phyloP scores from a whole-genome alignment of 345 rosid genomes.

The Angophora floribunda region DNA sequence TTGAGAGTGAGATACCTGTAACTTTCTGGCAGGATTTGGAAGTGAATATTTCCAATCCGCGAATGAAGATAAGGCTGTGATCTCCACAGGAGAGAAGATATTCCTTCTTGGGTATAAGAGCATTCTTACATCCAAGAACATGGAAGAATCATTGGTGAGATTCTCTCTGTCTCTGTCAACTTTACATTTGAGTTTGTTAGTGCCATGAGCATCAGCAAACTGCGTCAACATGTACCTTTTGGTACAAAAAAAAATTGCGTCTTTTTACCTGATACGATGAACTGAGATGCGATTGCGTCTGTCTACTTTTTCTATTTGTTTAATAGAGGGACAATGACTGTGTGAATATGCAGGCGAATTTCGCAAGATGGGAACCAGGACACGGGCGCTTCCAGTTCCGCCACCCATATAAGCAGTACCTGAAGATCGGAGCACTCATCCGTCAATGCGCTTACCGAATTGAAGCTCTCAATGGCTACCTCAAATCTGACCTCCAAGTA shows the following conservation, averaged over 20 bases:
- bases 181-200: background rate
- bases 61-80: slow-evolving; percentile 4
- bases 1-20: background rate
- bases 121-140: slow-evolving; percentile 44
- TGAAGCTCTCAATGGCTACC: slow-evolving; percentile 46
- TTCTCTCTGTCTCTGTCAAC: background rate
- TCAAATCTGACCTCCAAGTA: slow-evolving; percentile 41
- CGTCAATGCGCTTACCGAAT: slow-evolving; percentile 74
- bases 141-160: slow-evolving; percentile 62
- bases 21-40: slow-evolving; percentile 40
- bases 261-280: background rate
- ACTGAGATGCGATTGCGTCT: background rate
- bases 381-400: slow-evolving; percentile 61
- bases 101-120: slow-evolving; percentile 34
- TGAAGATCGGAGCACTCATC: slow-evolving; percentile 46
- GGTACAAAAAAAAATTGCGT: background rate
- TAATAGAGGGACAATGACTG: background rate
- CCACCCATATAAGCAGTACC: slow-evolving; percentile 75
- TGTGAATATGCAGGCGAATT: slow-evolving; percentile 44
- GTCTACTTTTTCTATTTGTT: background rate
- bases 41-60: slow-evolving; percentile 32
- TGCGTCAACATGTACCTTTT: background rate
- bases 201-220: background rate
- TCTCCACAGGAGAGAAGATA: slow-evolving; percentile 21
- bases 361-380: slow-evolving; percentile 83